Evolutionary conservation across 2,329 filamentous ascomycete genomes (phyloP), one percentile per base, ranked within the genome.

Genomic region (Pestalotiopsis sp.): DNA sequence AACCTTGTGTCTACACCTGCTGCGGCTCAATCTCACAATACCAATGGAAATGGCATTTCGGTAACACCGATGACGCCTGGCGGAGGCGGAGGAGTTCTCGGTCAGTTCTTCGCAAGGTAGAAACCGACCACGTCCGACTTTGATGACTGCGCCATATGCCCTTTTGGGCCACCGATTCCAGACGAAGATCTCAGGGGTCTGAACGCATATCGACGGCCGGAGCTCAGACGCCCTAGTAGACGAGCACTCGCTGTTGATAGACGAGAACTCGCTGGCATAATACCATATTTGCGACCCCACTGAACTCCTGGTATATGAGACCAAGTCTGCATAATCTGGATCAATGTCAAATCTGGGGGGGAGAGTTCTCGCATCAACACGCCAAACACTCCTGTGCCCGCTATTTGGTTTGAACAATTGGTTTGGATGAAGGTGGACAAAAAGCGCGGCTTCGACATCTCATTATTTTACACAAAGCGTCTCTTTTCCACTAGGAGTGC

Each of bases 1-100:
- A 82, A 82, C 31, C 80, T 87, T 36, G 85, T 79, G 31, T 84
- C 81, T 56, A 87, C 85, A 31, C 84, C 85, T 14, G 84, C 85
- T 12, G 83, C 82, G 9, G 79, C 82, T 17, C 84, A 86, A 72
- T 81, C 80, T 67, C 84, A 88, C 72, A 86, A 89, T 79, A 88
- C 84, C 72, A 91, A 86, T 76, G 87, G 83, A 66, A 81, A 85
- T 76, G 87, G 83, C 67, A 81, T 85, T 76, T 84, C 86, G 65
- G 89, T 91, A 78, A 91, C 91, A 2, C 88, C 92, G 45, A 90
- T 94, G 86, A 96, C 93, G 7, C 93, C 93, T 1, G 92, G 93
- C 31, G 91, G 90, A 23, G 90, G 90, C 2, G 90, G 90, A 31
- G 92, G 92, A 65, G 89, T 91, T 27, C 94, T 95, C 83, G 93